A percentile compares a stretch with the other conserved stretches of the same genome.
These are phyloP conservation scores for Fusarium sulawesiense DNA, from an alignment of 2,329 filamentous ascomycete species.

Conservation along the genomic window DNA sequence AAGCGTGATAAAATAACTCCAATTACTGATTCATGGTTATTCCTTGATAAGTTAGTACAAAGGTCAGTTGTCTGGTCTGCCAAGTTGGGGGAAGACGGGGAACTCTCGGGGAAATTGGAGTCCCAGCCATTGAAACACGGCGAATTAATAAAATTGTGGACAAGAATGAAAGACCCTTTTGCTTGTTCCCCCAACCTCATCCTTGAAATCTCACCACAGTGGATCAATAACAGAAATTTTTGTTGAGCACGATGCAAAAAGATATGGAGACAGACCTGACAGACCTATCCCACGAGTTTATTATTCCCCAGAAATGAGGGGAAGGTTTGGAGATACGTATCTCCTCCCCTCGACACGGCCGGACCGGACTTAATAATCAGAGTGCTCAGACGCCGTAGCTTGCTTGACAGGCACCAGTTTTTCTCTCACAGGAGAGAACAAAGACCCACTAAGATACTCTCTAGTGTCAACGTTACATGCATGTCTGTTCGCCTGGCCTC, in stretches of 20 bases:
- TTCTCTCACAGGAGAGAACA: background rate
- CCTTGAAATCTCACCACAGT: too few species aligned
- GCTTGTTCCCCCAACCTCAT: too few species aligned
- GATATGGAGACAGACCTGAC: too few species aligned
- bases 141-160: conserved; percentile 14
- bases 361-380: background rate
- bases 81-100: background rate
- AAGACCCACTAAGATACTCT: background rate
- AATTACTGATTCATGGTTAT: background rate
- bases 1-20: background rate
- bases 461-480: background rate
- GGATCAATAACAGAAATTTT: too few species aligned
- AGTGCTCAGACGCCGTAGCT: background rate
- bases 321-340: too few species aligned
- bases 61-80: too few species aligned
- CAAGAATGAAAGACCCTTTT: too few species aligned
- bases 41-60: too few species aligned
- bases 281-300: too few species aligned
- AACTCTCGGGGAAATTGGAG: conserved; percentile 13
- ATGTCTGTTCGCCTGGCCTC: background rate
- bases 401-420: background rate
- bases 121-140: background rate
- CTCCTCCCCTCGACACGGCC: too few species aligned
- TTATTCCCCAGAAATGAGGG: too few species aligned
- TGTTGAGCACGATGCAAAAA: too few species aligned